Conservation (phyloP, 371 early-diverging fungal genomes). For the Dichotomocladium elegans region DNA sequence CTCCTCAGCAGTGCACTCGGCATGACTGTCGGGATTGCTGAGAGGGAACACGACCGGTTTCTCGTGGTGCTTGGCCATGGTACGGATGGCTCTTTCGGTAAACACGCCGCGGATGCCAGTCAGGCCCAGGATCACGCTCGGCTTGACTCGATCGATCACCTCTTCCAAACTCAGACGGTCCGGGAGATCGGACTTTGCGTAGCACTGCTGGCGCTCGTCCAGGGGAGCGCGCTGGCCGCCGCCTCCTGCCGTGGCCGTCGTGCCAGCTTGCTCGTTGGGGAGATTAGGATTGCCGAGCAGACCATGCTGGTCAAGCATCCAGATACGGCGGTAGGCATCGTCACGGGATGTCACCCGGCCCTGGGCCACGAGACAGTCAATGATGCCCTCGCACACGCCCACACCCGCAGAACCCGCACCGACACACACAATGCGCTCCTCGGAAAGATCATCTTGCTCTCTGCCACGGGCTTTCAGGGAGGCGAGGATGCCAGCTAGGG, state of each 20-base stretch:
- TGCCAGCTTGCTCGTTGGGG: neutral
- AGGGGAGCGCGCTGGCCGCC: conserved; percentile 9
- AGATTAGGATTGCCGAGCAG: conserved; percentile 44
- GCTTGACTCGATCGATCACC: conserved; percentile 57
- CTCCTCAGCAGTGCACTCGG: conserved; percentile 64
- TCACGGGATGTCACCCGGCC: conserved; percentile 51
- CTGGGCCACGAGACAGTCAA: conserved; percentile 61
- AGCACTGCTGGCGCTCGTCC: conserved; percentile 52
- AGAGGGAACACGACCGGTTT: conserved; percentile 63
- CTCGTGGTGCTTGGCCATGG: conserved; percentile 57
- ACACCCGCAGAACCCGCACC: conserved; percentile 70
- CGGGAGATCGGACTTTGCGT: conserved; percentile 48
- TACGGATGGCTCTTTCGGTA: conserved; percentile 50
- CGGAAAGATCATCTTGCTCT: conserved; percentile 34
- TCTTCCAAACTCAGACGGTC: conserved; percentile 52
- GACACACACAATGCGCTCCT: conserved; percentile 57
- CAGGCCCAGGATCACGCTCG: conserved; percentile 62
- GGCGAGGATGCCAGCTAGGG: conserved; percentile 59
- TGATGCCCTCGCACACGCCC: conserved; percentile 65
- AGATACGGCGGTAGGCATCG: conserved; percentile 57
- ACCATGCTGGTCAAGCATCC: conserved; percentile 59
- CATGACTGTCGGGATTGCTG: conserved; percentile 61
- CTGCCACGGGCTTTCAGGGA: conserved; percentile 53
- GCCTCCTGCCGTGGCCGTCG: neutral
- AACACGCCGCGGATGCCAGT: conserved; percentile 61